Percentiles rank a stretch among this genome's conserved stretches.
Conservation (phyloP, 306 rosid species). For the Cucumis melo region DNA sequence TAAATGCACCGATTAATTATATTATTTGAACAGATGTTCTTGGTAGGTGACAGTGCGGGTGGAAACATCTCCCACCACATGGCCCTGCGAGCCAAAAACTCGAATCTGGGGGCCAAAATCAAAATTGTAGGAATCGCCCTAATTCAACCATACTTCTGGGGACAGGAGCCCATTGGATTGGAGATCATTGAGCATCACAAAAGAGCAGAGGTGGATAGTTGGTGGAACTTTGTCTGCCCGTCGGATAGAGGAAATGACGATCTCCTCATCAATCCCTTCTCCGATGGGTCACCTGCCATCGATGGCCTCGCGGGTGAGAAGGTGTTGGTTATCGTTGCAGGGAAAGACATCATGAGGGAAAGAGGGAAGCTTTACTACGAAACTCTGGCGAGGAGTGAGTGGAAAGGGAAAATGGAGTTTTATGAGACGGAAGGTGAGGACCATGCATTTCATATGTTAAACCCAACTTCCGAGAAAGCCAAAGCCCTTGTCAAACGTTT, state of each 20-base stretch:
- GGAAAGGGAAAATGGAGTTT: constrained; percentile 43
- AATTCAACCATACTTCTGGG: constrained; percentile 87
- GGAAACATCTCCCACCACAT: constrained; percentile 62
- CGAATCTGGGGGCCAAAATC: constrained; percentile 7
- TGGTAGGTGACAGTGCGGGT: constrained; percentile 77
- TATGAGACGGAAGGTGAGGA: constrained; percentile 6
- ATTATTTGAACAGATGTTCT: constrained; percentile 24
- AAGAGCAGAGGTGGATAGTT: constrained; percentile 51
- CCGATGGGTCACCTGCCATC: constrained; percentile 44
- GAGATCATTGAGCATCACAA: constrained; percentile 34
- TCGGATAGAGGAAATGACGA: constrained; percentile 57
- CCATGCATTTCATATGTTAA: constrained; percentile 3
- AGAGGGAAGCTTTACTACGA: constrained; percentile 66
- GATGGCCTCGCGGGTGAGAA: constrained; percentile 29
- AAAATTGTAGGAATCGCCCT: constrained; percentile 35
- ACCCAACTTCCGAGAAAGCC: neutral
- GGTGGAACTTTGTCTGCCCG: constrained; percentile 81
- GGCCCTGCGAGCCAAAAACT: constrained; percentile 14
- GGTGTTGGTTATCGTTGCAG: constrained; percentile 44
- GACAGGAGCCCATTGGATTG: constrained; percentile 40
- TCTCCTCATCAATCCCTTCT: constrained; percentile 60
- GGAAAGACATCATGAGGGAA: constrained; percentile 53
- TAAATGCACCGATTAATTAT: no score
- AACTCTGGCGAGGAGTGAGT: constrained; percentile 29
- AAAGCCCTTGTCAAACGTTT: neutral